These are phyloP conservation scores for Noccaea caerulescens DNA, from an alignment of 345 rosid genomes.

Conservation along the genomic window DNA sequence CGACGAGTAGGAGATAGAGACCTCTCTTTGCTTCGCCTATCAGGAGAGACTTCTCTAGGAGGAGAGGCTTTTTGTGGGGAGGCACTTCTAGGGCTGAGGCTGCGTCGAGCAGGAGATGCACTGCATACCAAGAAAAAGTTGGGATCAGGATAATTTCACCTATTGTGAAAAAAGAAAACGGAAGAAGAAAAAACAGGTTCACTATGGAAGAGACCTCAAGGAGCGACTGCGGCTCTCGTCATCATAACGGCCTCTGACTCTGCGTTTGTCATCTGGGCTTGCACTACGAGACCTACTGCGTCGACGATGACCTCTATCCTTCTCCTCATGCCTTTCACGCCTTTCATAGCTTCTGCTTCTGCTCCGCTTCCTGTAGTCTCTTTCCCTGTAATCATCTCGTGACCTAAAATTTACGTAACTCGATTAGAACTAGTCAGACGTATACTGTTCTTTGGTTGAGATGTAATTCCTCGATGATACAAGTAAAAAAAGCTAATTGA, in stretches of 20 bases:
- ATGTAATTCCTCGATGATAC: background rate
- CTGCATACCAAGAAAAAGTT: slow-evolving; percentile 35
- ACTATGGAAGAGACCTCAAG: slow-evolving; percentile 47
- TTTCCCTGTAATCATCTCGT: slow-evolving; percentile 48
- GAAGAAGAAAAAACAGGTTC: background rate
- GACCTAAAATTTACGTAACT: slow-evolving; percentile 24
- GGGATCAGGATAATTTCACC: slow-evolving; percentile 9
- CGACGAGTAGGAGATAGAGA: slow-evolving; percentile 54
- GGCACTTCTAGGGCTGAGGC: slow-evolving; percentile 51
- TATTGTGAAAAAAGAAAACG: background rate
- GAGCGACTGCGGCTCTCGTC: slow-evolving; percentile 57
- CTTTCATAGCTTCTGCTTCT: slow-evolving; percentile 59
- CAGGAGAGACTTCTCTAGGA: slow-evolving; percentile 42
- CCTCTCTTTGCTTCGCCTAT: slow-evolving; percentile 46
- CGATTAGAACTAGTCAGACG: background rate
- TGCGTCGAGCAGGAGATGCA: slow-evolving; percentile 57
- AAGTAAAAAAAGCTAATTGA: slow-evolving; percentile 10
- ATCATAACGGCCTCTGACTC: slow-evolving; percentile 59
- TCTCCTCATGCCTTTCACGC: slow-evolving; percentile 57
- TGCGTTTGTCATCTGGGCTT: slow-evolving; percentile 57
- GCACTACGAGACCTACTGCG: slow-evolving; percentile 65
- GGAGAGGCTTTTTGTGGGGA: slow-evolving; percentile 52
- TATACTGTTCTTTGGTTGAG: background rate
- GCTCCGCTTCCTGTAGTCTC: slow-evolving; percentile 56
- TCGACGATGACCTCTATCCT: slow-evolving; percentile 54